Conservation (phyloP, 2,329 filamentous ascomycete species). For the Penicillium polonicum region DNA sequence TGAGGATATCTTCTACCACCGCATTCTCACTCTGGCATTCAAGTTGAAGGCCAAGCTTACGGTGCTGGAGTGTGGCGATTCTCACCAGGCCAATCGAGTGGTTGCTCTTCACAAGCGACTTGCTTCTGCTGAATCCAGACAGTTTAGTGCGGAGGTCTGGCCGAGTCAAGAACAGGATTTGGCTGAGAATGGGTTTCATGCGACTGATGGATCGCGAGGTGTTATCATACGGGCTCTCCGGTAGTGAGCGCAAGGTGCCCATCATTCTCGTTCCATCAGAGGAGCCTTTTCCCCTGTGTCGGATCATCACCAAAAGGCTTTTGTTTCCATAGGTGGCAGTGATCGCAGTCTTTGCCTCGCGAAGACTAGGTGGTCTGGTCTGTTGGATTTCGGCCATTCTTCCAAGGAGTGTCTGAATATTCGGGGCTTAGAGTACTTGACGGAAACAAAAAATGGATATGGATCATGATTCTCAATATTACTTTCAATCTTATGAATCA, state of each 20-base stretch:
- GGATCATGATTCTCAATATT: not conserved
- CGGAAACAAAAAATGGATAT: not conserved
- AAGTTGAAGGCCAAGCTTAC: conserved; percentile 28
- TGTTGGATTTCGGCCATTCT: not conserved
- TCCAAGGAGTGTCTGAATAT: not conserved
- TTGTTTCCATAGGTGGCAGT: not conserved
- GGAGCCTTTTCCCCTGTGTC: not conserved
- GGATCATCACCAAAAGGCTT: not conserved
- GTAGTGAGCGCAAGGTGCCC: not conserved
- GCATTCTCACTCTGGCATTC: conserved; percentile 29
- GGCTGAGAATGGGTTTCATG: conserved; percentile 21
- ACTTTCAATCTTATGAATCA: not conserved
- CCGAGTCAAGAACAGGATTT: conserved; percentile 18
- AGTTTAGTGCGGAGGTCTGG: conserved; percentile 17
- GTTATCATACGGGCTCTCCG: conserved; percentile 17
- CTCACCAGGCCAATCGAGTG: conserved; percentile 35
- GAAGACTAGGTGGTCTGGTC: not conserved
- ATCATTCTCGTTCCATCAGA: not conserved
- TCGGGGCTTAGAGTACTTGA: not conserved
- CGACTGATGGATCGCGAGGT: conserved; percentile 21
- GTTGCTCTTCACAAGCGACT: conserved; percentile 20
- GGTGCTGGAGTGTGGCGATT: conserved; percentile 41
- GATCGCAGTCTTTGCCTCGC: not conserved
- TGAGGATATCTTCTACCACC: conserved; percentile 40
- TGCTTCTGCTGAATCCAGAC: not conserved